A percentile compares a stretch with the other conserved stretches of the same genome.
Evolutionary conservation across 1,284 basidiomycete species (phyloP).

Genomic region (Boletellus dicymbophilus): DNA sequence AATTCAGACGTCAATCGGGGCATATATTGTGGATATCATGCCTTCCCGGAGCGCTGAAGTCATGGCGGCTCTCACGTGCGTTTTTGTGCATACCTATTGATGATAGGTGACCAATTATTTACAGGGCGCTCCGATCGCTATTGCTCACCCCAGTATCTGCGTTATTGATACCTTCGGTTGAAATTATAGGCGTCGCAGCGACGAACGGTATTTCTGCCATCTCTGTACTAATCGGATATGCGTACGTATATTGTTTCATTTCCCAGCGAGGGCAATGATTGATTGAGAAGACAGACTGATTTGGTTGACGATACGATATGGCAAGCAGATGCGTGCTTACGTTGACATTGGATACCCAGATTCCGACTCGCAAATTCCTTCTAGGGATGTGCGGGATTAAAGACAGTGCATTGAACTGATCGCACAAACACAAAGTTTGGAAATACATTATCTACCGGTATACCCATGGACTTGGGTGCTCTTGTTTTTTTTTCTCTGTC

Average conservation of each 20-base stretch:
- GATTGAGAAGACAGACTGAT: conserved; percentile 37
- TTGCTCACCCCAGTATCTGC: conserved; percentile 28
- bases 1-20: conserved; percentile 49
- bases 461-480: too few relatives aligned
- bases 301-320: conserved; percentile 45
- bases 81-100: neutral
- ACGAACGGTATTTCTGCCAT: conserved; percentile 50
- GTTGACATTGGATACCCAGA: conserved; percentile 45
- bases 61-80: conserved; percentile 44
- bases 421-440: too few relatives aligned
- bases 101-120: conserved; percentile 1
- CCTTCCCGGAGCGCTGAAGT: conserved; percentile 55
- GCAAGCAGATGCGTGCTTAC: conserved; percentile 46
- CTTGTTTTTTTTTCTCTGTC: too few relatives aligned
- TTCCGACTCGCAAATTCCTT: conserved; percentile 4
- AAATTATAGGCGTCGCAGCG: conserved; percentile 52
- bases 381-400: neutral
- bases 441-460: too few relatives aligned
- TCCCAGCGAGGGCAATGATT: neutral
- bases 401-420: too few relatives aligned
- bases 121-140: conserved; percentile 45
- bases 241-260: conserved; percentile 31
- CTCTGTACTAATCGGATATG: conserved; percentile 45
- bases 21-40: conserved; percentile 60
- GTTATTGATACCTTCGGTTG: conserved; percentile 42